phyloP scores from a whole-genome alignment of 2,329 filamentous ascomycete species.

The Ophiostoma fasciatum region DNA sequence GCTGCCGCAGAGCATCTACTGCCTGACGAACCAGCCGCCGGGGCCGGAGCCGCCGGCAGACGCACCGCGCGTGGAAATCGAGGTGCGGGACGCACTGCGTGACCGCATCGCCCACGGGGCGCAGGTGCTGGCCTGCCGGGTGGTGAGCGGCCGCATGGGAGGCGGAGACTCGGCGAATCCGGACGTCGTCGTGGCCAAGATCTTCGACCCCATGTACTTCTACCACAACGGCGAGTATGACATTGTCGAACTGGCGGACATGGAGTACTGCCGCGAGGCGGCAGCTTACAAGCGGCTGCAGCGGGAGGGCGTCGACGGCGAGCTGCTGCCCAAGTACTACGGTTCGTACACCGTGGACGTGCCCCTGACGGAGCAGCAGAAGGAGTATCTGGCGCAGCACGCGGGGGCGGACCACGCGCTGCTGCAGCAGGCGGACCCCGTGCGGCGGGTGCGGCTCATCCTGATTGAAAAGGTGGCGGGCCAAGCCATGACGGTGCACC shows the following conservation, averaged over 20 bases:
- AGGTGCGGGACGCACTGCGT: constrained; percentile 7
- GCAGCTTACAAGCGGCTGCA: constrained; percentile 10
- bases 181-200: constrained; percentile 9
- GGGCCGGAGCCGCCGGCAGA: constrained; percentile 4
- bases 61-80: not conserved
- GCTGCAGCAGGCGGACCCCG: not conserved
- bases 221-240: constrained; percentile 8
- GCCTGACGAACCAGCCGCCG: constrained; percentile 6
- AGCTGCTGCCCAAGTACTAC: constrained; percentile 7
- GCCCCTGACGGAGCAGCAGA: constrained; percentile 5
- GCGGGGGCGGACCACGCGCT: not conserved
- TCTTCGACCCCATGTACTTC: constrained; percentile 12
- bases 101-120: constrained; percentile 1
- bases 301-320: constrained; percentile 7
- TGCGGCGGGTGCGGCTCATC: constrained; percentile 8
- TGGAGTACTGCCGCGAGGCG: constrained; percentile 10
- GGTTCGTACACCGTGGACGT: constrained; percentile 8
- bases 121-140: constrained; percentile 7
- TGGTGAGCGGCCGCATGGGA: not conserved
- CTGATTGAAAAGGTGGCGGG: constrained; percentile 7
- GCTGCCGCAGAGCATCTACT: constrained; percentile 10
- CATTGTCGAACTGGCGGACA: constrained; percentile 11
- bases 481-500: constrained; percentile 6
- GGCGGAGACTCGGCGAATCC: not conserved
- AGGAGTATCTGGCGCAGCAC: not conserved